Percentiles rank a stretch among this genome's conserved stretches.
Evolutionary conservation across 805 yeast species (phyloP).

Genomic region (Kodamaea neixiangensis): DNA sequence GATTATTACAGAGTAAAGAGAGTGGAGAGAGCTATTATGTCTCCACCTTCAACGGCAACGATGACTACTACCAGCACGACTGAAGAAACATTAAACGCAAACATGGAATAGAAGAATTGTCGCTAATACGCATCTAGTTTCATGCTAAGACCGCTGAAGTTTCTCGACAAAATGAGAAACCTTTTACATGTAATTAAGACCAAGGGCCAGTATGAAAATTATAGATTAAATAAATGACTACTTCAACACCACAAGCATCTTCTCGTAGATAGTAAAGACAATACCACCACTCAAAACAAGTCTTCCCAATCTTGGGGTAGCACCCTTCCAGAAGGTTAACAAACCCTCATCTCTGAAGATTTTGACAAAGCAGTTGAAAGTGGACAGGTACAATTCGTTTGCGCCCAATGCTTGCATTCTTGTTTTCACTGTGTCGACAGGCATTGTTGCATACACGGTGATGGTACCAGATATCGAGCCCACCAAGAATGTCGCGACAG

Average conservation of each 20-base stretch:
- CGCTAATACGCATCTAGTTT: background rate
- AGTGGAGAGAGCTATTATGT: conserved; percentile 65
- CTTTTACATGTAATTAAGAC: background rate
- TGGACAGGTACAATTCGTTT: conserved; percentile 64
- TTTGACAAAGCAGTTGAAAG: conserved; percentile 77
- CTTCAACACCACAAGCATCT: conserved; percentile 65
- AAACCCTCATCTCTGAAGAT: conserved; percentile 88
- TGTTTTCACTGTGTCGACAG: conserved; percentile 92
- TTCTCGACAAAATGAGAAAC: too few species aligned
- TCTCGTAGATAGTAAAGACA: conserved; percentile 94
- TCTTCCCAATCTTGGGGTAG: conserved; percentile 94
- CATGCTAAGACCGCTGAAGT: too few species aligned
- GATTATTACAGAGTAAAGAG: conserved; percentile 77
- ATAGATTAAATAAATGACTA: conserved; percentile 17
- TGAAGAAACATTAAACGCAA: conserved; percentile 6
- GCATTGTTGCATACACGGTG: conserved; percentile 93
- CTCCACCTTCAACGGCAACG: conserved; percentile 33
- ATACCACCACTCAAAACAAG: conserved; percentile 94
- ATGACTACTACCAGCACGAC: conserved; percentile 11
- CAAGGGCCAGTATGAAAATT: background rate
- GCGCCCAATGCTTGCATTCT: conserved; percentile 95
- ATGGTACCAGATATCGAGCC: conserved; percentile 91
- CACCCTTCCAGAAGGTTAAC: conserved; percentile 94
- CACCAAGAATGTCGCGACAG: conserved; percentile 78
- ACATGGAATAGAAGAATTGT: background rate